phyloP scores from a whole-genome alignment of 495 filamentous ascomycete genomes.

The Xylaria bambusicola region DNA sequence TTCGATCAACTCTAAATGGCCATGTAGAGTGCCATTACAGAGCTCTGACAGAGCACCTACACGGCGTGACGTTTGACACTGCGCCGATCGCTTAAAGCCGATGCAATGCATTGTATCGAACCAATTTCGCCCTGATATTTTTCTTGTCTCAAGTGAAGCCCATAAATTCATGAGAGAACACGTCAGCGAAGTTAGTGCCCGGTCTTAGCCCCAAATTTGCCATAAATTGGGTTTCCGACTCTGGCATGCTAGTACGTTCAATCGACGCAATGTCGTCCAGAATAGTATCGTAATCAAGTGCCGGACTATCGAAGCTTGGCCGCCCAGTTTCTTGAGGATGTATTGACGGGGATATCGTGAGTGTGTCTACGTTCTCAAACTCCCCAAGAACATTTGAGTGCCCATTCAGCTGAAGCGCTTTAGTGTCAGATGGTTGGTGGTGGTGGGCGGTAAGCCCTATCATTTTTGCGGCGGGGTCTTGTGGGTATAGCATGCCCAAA shows the following conservation, averaged over 20 bases:
- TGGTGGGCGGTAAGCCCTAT: constrained; percentile 18
- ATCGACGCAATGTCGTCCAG: constrained; percentile 65
- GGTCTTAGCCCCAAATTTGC: constrained; percentile 62
- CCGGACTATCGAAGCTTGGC: constrained; percentile 17
- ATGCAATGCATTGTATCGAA: too few relatives aligned
- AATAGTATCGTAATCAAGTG: constrained; percentile 57
- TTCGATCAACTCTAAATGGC: too few relatives aligned
- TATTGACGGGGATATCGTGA: constrained; percentile 20
- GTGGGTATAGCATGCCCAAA: constrained; percentile 27
- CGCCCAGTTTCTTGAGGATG: constrained; percentile 8
- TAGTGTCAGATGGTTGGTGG: constrained; percentile 35
- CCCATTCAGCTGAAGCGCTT: constrained; percentile 15
- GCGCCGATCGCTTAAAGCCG: too few relatives aligned
- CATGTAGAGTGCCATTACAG: not conserved
- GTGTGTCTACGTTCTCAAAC: constrained; percentile 22
- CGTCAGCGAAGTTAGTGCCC: constrained; percentile 33
- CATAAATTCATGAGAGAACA: constrained; percentile 24
- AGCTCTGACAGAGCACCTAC: too few relatives aligned
- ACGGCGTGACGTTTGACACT: too few relatives aligned
- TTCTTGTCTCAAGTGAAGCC: not conserved
- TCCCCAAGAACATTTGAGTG: constrained; percentile 18
- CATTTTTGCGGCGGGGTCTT: constrained; percentile 11
- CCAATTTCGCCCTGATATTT: too few relatives aligned
- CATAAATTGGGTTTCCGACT: constrained; percentile 41
- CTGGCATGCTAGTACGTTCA: constrained; percentile 60